Evolutionary conservation across 176 grass and related monocot species (phyloP), one percentile per base, ranked within the genome.

Genomic region (Zea mays): DNA sequence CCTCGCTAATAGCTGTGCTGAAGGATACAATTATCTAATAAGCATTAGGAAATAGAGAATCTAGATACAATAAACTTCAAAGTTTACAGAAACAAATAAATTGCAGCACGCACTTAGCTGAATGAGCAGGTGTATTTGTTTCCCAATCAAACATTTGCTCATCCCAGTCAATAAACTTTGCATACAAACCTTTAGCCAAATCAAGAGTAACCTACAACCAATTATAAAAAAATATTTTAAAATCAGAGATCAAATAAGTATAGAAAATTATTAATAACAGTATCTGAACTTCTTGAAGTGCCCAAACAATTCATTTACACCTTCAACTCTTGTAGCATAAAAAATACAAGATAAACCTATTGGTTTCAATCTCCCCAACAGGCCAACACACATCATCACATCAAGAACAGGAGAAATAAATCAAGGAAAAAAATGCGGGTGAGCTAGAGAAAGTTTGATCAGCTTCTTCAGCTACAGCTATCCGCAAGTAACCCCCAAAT

Each of bases 1-100:
- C 94, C 83, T 97, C 94, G n/a, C 94, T 97, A 56, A 97, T 93
- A 65, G 94, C 94, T 85, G 94, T 93, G 84, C 94, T 97, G 94
- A 90, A 97, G 91, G 42, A 85, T 75, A 84, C 5, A 88, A 61
- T 77, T 78, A 73, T 47, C 43, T 86, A 81, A 89, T 86, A 81
- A 89, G 69, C 21, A 79, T 59, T 71, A 88, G 70, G 44, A 59
- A 79, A 73, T 67, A 82, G 64, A 76, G 15, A 83, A 71, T 3
- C 9, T 2, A 62, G n/a, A 15, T 71, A 40, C 4, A 11, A 65
- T 47, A 21, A 86, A 81, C 8, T 71, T 63, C 8, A 5, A 27
- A 62, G 39, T 41, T 67, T 11, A 60, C 5, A 83, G 13, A 61
- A 60, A 71, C 3, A 5, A 12, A 76, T 47, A 62, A 21, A 71